phyloP scores from a whole-genome alignment of 2,329 filamentous ascomycete genomes.

The Verruconis gallopava region DNA sequence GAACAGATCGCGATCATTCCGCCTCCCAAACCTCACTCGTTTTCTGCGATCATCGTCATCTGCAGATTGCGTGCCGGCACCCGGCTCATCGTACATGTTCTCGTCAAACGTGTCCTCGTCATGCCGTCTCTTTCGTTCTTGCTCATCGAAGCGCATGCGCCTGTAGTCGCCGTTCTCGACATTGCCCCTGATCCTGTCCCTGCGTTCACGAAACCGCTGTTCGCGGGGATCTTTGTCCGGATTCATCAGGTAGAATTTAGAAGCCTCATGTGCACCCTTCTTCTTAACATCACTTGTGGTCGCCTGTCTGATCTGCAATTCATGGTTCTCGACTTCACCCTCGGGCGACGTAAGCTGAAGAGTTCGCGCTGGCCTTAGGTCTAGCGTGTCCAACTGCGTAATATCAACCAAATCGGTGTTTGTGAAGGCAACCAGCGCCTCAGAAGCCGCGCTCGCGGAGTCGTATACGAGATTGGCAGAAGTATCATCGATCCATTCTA shows the following conservation, averaged over 20 bases:
- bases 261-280: constrained; percentile 62
- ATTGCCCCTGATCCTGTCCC: constrained; percentile 25
- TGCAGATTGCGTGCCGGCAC: constrained; percentile 19
- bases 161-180: constrained; percentile 24
- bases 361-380: constrained; percentile 56
- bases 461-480: constrained; percentile 78
- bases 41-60: constrained; percentile 15
- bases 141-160: constrained; percentile 31
- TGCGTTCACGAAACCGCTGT: constrained; percentile 39
- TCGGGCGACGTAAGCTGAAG: constrained; percentile 40
- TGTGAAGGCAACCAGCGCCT: constrained; percentile 41
- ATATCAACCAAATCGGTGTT: constrained; percentile 33
- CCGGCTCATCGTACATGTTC: constrained; percentile 68
- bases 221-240: constrained; percentile 79
- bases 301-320: constrained; percentile 61
- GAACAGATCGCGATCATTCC: constrained; percentile 20
- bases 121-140: constrained; percentile 26
- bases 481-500: constrained; percentile 94
- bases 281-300: constrained; percentile 68
- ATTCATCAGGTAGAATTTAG: constrained; percentile 84
- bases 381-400: constrained; percentile 44
- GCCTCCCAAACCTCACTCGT: constrained; percentile 14
- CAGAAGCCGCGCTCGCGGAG: constrained; percentile 37
- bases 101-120: constrained; percentile 53
- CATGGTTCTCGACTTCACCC: constrained; percentile 41